These are phyloP conservation scores for Articulospora tetracladia DNA, from an alignment of 495 filamentous ascomycete genomes.

Conservation along the genomic window DNA sequence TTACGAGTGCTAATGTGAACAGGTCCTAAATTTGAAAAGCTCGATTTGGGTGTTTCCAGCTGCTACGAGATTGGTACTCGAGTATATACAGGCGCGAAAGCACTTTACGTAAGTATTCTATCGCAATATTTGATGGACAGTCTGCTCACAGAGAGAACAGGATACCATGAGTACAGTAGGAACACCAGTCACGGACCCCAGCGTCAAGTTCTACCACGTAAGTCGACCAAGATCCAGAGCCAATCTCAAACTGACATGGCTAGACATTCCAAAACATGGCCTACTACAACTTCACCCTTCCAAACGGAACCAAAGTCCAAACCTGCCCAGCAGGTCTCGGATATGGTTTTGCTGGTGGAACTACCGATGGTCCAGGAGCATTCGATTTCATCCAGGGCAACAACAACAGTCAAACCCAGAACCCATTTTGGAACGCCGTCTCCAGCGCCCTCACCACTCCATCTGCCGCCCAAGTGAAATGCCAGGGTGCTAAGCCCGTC, in stretches of 20 bases:
- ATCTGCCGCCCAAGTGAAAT: constrained; percentile 63
- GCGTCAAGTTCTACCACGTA: constrained; percentile 29
- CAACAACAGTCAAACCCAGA: constrained; percentile 58
- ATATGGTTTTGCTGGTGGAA: constrained; percentile 90
- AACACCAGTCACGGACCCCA: constrained; percentile 37
- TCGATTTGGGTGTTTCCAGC: constrained; percentile 67
- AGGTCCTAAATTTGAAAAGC: constrained; percentile 67
- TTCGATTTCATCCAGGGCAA: constrained; percentile 93
- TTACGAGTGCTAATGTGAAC: constrained; percentile 11
- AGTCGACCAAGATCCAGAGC: background rate
- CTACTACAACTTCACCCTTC: constrained; percentile 60
- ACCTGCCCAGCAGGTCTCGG: constrained; percentile 93
- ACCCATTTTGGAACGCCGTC: constrained; percentile 82
- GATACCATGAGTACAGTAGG: constrained; percentile 36
- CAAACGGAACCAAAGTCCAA: constrained; percentile 67
- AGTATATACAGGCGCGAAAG: constrained; percentile 61
- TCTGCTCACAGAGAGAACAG: constrained; percentile 17
- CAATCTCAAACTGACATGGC: background rate
- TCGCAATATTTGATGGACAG: constrained; percentile 10
- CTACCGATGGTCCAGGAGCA: constrained; percentile 84
- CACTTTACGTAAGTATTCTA: constrained; percentile 48
- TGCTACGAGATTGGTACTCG: constrained; percentile 70
- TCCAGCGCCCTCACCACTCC: constrained; percentile 67
- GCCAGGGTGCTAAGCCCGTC: constrained; percentile 83
- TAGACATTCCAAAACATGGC: constrained; percentile 66